Evolutionary conservation across 352 stramenopile species (phyloP).

Genomic region (Phytophthora foliorum): DNA sequence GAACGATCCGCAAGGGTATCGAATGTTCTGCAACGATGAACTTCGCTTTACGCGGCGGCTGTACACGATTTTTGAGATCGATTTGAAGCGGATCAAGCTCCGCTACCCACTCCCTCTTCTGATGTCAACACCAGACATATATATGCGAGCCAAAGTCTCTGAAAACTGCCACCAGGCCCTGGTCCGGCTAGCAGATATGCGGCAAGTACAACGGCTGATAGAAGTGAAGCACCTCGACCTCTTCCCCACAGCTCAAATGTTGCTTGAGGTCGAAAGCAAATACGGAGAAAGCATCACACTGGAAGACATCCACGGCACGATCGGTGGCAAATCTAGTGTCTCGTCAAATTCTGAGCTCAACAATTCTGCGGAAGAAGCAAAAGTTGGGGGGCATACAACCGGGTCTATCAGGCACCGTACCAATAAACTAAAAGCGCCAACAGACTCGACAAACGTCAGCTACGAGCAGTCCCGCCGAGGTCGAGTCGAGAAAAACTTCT

Average conservation of each 20-base stretch:
- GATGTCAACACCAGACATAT: conserved; percentile 85
- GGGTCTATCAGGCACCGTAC: conserved; percentile 12
- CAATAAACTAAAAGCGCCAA: conserved; percentile 70
- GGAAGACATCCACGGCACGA: conserved; percentile 82
- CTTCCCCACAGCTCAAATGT: conserved; percentile 81
- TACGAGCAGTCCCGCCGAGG: conserved; percentile 66
- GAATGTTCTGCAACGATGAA: conserved; percentile 77
- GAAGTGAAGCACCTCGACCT: conserved; percentile 73
- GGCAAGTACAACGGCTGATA: conserved; percentile 53
- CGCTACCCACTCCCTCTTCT: conserved; percentile 81
- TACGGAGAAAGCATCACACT: conserved; percentile 93
- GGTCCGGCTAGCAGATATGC: conserved; percentile 72
- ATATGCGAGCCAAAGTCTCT: conserved; percentile 90
- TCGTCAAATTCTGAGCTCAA: conserved; percentile 18
- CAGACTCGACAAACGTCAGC: conserved; percentile 72
- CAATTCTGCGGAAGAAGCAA: conserved; percentile 10
- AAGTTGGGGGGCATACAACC: conserved; percentile 6
- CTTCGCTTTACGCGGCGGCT: conserved; percentile 82
- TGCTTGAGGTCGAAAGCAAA: conserved; percentile 92
- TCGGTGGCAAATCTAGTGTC: conserved; percentile 8
- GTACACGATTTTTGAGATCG: conserved; percentile 89
- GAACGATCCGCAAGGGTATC: conserved; percentile 53
- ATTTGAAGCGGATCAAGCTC: conserved; percentile 93
- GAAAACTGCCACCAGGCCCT: conserved; percentile 86
- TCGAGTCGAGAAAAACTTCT: conserved; percentile 66